Base-by-base conservation (phyloP, 2,329 filamentous ascomycete genomes). In the Bipolaris bicolor region DNA sequence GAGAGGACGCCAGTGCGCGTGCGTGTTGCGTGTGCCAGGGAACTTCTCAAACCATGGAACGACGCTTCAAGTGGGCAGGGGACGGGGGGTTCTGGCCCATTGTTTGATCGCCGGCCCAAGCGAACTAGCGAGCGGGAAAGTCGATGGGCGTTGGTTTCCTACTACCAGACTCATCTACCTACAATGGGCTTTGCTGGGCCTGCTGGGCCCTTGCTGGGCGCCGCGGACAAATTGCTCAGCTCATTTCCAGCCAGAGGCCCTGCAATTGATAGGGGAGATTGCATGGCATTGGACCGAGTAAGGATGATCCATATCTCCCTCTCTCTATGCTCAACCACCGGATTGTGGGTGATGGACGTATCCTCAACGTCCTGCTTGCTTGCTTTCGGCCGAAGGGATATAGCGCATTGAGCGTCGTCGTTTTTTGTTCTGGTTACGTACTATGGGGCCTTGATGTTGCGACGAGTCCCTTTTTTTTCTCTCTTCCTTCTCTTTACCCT, bases 21-120 rank as follows among this genome's bases (percentile, higher is more conserved):
- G 60, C 63, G 60, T 56, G 55, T 45, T 57, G 53, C 50, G 52
- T 60, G 47, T 60, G 47, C 52, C 62, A 58, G 60, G 52, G 52
- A 54, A 46, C 49, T 31, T 31, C 29, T 43, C 40, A 43, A 43
- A 43, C 40, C 40, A 26, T 43, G 40, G 40, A 43, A 43, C 40
- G 40, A 57, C 46, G 54, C 57, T 50, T 50, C 41, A 41, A 57
- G 51, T 44, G 54, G 53, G 20, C 40, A 24, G 40, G 40, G 29
- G 29, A 3, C 20, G 20, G 29, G 29, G 49, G 46, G 46, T 48
- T 44, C 29, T 52, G 52, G 56, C 54, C 58, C 36, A 24, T 49
- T 49, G 69, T 72, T 65, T 72, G 69, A 72, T 72, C 69, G 61
- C 47, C 67, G 45, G 55, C 50, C 49, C 52, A 46, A 63, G 29